Evolutionary conservation across 257 asterid species (phyloP), one percentile per base, ranked within the genome.

Genomic region (Misopates orontium): DNA sequence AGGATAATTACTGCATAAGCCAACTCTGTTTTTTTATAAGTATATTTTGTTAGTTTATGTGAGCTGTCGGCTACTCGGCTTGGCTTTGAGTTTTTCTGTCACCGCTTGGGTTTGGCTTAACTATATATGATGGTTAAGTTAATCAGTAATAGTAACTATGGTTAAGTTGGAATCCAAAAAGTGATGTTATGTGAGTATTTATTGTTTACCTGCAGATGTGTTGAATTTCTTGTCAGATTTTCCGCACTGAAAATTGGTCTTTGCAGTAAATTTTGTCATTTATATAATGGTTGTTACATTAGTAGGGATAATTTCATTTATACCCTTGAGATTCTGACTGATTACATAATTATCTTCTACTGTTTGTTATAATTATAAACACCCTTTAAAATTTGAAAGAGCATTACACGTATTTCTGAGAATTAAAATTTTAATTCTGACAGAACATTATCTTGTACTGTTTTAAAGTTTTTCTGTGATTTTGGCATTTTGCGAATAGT

Each of bases 1-100:
- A 14, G 39, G 71, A 61, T 76, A 67, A 76, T 71, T 71, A 56
- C 74, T 48, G 48, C 62, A 49, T 53, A 70, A 75, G 40, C 73
- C 62, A 19, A 48, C 50, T 73, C 45, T 59, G 6, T 28, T 67
- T 39, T 16, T 39, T 2, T 24, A 19, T 0, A 28, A 28, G 36
- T 54, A 10, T 11, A 14, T 45, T 55, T 31, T 11, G 56, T 19
- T 18, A 18, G 59, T 24, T 53, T 53, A 5, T 24, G 8, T 48
- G 41, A 39, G 22, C 31, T 28, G 44, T 25, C 11, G 61, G 61
- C 41, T 56, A 15, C 22, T 25, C 11, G 61, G 61, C 41, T 56
- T 56, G 61, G 44, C 61, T 25, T 19, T 53, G 2, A 1, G 57
- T 16, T 56, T 3, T 12, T 6, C 1, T 55, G n/a, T 10, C 40